Conservation (phyloP, 305 asterid genomes). For the Stenogyne calaminthoides region DNA sequence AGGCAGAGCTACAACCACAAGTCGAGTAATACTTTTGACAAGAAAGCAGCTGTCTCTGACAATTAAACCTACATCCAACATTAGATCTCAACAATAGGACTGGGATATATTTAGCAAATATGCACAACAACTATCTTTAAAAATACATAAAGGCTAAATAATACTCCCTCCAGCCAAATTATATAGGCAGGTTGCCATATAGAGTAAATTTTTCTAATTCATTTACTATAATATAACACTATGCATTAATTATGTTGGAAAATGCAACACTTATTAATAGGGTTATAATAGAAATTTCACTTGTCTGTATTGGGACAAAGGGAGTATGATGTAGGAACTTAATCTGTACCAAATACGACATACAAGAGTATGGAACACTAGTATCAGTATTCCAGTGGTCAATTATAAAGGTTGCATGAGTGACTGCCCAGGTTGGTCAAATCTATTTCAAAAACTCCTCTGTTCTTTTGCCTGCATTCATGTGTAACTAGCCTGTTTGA, state of each 20-base stretch:
- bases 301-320: neutral
- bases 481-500: neutral
- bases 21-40: neutral
- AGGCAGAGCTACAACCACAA: neutral
- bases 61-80: slow-evolving; percentile 17
- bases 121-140: neutral
- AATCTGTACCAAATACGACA: neutral
- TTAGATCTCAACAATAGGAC: slow-evolving; percentile 4
- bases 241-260: too few relatives aligned
- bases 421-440: slow-evolving; percentile 11
- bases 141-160: slow-evolving; percentile 12
- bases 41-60: neutral
- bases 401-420: neutral
- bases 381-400: neutral
- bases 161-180: too few relatives aligned
- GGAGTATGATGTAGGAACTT: neutral
- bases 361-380: slow-evolving; percentile 16
- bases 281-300: too few relatives aligned
- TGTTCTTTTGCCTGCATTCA: neutral
- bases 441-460: neutral
- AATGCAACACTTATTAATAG: too few relatives aligned
- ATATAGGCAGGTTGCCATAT: too few relatives aligned
- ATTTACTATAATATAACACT: too few relatives aligned
- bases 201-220: too few relatives aligned
- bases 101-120: too few relatives aligned